phyloP scores from a whole-genome alignment of 345 rosid species.

The thale cress (Arabidopsis thaliana) region TAIR10.1 NC_003076.8:16902501-16903000 shows the following conservation, averaged over 20 bases:
- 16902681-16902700: conserved; percentile 52
- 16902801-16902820: conserved; percentile 38
- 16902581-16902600: background rate
- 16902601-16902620: background rate
- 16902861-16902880: conserved; percentile 59
- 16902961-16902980: conserved; percentile 60
- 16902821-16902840: conserved; percentile 51
- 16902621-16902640: background rate
- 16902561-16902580: background rate
- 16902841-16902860: conserved; percentile 58
- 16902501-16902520: conserved; percentile 46
- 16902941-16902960: conserved; percentile 46
- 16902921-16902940: conserved; percentile 52
- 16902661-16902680: conserved; percentile 49
- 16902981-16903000: conserved; percentile 58
- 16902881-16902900: conserved; percentile 52
- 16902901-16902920: conserved; percentile 25
- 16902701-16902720: conserved; percentile 50
- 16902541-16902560: conserved; percentile 18
- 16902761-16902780: conserved; percentile 34
- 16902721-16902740: conserved; percentile 63
- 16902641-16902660: conserved; percentile 19
- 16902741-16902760: conserved; percentile 33
- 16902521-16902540: conserved; percentile 35
- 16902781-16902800: conserved; percentile 38